Conservation (phyloP, 2,329 filamentous ascomycete species). For the Xylaria arbuscula region DNA sequence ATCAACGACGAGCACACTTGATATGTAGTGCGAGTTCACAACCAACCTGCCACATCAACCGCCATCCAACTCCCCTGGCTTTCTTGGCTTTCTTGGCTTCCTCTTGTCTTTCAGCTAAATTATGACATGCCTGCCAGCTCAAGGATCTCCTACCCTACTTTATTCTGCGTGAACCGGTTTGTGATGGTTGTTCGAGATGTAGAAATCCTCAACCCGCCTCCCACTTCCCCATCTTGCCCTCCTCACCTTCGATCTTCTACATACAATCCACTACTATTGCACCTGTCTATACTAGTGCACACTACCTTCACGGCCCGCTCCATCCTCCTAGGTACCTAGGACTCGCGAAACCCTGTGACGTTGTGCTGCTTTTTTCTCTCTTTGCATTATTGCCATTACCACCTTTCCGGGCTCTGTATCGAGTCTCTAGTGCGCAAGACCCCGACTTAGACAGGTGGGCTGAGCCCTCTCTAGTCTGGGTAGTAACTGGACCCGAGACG, state of each 20-base stretch:
- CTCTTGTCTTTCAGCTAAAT: slow-evolving; percentile 24
- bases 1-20: slow-evolving; percentile 26
- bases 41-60: slow-evolving; percentile 23
- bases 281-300: not conserved
- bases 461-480: slow-evolving; percentile 10
- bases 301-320: slow-evolving; percentile 5
- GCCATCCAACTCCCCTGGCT: slow-evolving; percentile 11
- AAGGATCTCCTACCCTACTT: slow-evolving; percentile 29
- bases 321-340: slow-evolving; percentile 16
- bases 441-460: slow-evolving; percentile 18
- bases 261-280: not conserved
- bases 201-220: slow-evolving; percentile 22
- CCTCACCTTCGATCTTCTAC: not conserved
- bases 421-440: slow-evolving; percentile 12
- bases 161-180: slow-evolving; percentile 16
- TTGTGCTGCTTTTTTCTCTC: not conserved
- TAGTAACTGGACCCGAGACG: slow-evolving; percentile 8
- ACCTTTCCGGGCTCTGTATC: not conserved
- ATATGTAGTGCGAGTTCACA: slow-evolving; percentile 21
- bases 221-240: not conserved
- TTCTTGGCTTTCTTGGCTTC: slow-evolving; percentile 34
- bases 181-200: slow-evolving; percentile 26
- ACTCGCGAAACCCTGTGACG: slow-evolving; percentile 8
- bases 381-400: not conserved
- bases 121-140: slow-evolving; percentile 32